Base-by-base conservation (phyloP, 2,329 filamentous ascomycete genomes). In the Alternaria sp. region DNA sequence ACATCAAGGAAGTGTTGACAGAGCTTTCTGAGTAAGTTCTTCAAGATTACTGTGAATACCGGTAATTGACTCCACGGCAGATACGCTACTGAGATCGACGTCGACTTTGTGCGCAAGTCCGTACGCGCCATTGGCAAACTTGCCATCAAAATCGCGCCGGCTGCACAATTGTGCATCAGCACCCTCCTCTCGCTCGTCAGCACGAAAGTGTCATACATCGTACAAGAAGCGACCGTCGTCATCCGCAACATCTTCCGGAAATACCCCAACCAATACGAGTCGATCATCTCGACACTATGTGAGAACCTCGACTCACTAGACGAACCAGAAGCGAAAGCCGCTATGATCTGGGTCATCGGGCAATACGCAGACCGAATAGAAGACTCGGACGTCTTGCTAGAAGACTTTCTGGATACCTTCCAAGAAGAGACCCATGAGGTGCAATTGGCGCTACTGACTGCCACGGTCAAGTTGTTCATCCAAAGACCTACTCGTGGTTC, bases 201-300 rank as follows among this genome's bases (percentile, higher is more conserved):
- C 26, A 98, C 96, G n/a, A 98, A 98, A 82, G 91, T 99, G 58
- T 96, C 94, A 0, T 99, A 99, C 77, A 99, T 99, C 70, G 96
- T 99, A 1, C 96, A 99, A 81, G 96, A 99, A 84, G 96, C 96
- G 15, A 99, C 96, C 0, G 96, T 99, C 6, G 96, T 99, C 25
- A 99, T 99, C 77, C 92, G 94, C 70, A 99, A 99, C 80, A 99
- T 99, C 75, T 99, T 99, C 87, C 91, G 96, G 71, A 98, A 98
- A 82, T 99, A 99, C 75, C 96, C 96, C 9, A 97, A 99, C 78
- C 93, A 97, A 79, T 99, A 99, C 81, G 96, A 99, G 81, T 95
- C 92, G 65, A 98, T 99, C 79, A 99, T 99, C 75, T 91, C 92
- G 55, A 96, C 94, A 1, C 86, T 99, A 0, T 98, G 96, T 82